phyloP scores from a whole-genome alignment of 495 filamentous ascomycete species.

The Talaromyces trachyspermus region DNA sequence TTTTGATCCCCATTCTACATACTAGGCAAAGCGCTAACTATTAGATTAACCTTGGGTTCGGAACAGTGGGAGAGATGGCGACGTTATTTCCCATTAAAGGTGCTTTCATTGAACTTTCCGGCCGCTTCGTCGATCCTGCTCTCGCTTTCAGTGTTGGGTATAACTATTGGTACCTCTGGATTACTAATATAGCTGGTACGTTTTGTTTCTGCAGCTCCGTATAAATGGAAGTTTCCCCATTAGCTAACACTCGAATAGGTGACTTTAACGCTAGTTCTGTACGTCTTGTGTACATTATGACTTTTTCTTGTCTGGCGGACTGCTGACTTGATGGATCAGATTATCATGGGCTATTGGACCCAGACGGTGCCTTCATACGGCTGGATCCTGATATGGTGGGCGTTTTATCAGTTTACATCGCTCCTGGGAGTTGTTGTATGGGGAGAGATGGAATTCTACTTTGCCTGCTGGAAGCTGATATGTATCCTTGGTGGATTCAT shows the following conservation, averaged over 20 bases:
- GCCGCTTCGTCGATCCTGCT: constrained; percentile 47
- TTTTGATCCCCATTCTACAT: neutral
- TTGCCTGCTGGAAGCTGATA: constrained; percentile 14
- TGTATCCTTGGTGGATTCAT: constrained; percentile 39
- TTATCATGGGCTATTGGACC: constrained; percentile 34
- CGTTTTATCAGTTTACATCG: constrained; percentile 34
- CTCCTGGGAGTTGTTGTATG: constrained; percentile 56
- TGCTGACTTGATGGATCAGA: constrained; percentile 72
- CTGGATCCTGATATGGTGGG: constrained; percentile 63
- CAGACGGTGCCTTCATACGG: constrained; percentile 42
- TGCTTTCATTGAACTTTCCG: constrained; percentile 50
- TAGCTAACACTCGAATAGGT: constrained; percentile 14
- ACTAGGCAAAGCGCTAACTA: neutral
- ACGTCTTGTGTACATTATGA: constrained; percentile 34
- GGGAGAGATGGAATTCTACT: constrained; percentile 52
- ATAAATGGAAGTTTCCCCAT: constrained; percentile 47
- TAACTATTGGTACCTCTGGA: constrained; percentile 55
- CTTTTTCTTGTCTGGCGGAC: constrained; percentile 58
- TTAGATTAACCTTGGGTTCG: no score
- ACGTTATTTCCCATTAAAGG: constrained; percentile 48
- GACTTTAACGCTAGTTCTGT: constrained; percentile 42
- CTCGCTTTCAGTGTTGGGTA: constrained; percentile 47
- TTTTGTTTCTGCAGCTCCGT: constrained; percentile 24
- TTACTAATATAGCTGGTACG: constrained; percentile 26
- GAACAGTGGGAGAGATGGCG: constrained; percentile 48